These are phyloP conservation scores for Euryodendron excelsum DNA, from an alignment of 148 eudicot species.

Conservation along the genomic window DNA sequence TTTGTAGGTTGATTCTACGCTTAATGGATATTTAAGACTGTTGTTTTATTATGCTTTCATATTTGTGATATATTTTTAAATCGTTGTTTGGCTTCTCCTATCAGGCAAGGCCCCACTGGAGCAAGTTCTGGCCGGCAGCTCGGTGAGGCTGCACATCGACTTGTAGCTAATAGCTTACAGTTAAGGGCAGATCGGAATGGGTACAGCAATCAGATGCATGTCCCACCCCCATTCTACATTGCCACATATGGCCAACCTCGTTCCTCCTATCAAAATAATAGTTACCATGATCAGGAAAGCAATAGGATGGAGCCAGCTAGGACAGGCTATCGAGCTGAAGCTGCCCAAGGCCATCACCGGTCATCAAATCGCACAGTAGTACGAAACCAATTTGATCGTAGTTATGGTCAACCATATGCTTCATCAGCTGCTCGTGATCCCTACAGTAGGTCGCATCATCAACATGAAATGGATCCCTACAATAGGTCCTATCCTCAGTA, in stretches of 20 bases:
- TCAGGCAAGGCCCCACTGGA: slow-evolving; percentile 56
- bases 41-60: neutral
- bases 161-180: slow-evolving; percentile 71
- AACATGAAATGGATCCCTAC: slow-evolving; percentile 18
- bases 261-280: slow-evolving; percentile 24
- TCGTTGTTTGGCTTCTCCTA: slow-evolving; percentile 9
- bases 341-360: slow-evolving; percentile 21
- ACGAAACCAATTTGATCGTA: slow-evolving; percentile 15
- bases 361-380: slow-evolving; percentile 18
- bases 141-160: slow-evolving; percentile 86
- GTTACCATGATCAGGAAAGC: slow-evolving; percentile 35
- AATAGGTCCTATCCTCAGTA: slow-evolving; percentile 18
- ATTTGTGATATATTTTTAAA: neutral
- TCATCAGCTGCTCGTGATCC: slow-evolving; percentile 26
- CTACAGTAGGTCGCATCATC: slow-evolving; percentile 26
- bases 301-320: slow-evolving; percentile 22
- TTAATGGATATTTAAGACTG: neutral
- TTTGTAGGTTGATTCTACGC: neutral
- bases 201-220: slow-evolving; percentile 25
- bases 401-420: slow-evolving; percentile 26
- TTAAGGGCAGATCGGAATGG: slow-evolving; percentile 29
- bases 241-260: slow-evolving; percentile 23
- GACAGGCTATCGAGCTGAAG: slow-evolving; percentile 25
- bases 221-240: slow-evolving; percentile 26
- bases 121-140: slow-evolving; percentile 70